Conservation (phyloP, 2,329 filamentous ascomycete genomes). For the Aspergillus melleus region DNA sequence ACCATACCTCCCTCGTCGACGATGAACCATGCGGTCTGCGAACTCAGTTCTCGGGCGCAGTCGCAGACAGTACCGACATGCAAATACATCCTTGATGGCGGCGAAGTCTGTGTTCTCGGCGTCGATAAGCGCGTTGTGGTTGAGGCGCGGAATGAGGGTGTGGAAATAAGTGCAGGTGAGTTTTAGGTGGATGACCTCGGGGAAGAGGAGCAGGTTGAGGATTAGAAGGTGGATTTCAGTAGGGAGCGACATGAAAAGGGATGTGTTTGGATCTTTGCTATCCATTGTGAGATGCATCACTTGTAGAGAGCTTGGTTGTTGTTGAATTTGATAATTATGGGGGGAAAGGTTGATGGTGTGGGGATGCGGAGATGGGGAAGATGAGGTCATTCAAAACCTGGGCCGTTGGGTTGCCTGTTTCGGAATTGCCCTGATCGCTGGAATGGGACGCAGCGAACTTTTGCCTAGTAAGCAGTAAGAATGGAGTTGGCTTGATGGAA, state of each 20-base stretch:
- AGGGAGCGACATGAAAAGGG: constrained; percentile 20
- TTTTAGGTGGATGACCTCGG: constrained; percentile 26
- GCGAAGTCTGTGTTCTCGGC: constrained; percentile 25
- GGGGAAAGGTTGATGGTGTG: not conserved
- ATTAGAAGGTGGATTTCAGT: constrained; percentile 33
- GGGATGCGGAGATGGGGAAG: not conserved
- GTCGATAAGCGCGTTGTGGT: constrained; percentile 23
- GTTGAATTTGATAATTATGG: not conserved
- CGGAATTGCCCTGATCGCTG: not conserved
- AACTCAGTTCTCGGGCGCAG: constrained; percentile 23
- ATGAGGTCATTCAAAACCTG: not conserved
- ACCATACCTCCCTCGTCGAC: constrained; percentile 18
- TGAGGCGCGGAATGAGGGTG: constrained; percentile 20
- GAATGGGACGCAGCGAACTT: not conserved
- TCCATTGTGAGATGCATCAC: not conserved
- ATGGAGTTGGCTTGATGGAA: too few relatives aligned
- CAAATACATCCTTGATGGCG: constrained; percentile 19
- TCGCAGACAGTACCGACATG: constrained; percentile 31
- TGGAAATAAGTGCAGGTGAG: constrained; percentile 29
- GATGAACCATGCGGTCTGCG: constrained; percentile 28
- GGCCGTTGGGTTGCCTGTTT: not conserved
- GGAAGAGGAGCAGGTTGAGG: constrained; percentile 23
- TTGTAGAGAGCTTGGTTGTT: not conserved
- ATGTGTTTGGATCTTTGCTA: not conserved
- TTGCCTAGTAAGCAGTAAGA: not conserved